Percentiles rank a stretch among this genome's conserved stretches.
Conservation (phyloP, 176 grass and related monocot species). For the Triticum turgidum region DNA sequence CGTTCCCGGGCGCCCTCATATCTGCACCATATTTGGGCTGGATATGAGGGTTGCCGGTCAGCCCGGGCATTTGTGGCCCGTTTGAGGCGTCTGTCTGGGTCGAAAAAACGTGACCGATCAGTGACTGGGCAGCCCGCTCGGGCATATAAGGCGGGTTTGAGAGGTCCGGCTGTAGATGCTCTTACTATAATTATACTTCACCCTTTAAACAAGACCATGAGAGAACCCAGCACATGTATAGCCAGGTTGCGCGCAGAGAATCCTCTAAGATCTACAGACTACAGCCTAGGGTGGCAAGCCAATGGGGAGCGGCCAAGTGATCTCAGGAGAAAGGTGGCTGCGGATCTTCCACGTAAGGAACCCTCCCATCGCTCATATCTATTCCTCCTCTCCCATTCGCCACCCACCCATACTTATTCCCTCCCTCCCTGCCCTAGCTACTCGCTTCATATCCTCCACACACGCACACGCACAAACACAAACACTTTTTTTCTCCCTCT, state of each 20-base stretch:
- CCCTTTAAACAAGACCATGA: background rate
- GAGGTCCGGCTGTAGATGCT: too few species aligned
- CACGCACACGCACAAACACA: background rate
- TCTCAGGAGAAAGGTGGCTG: slow-evolving; percentile 41
- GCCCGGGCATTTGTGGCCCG: too few species aligned
- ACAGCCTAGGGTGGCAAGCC: background rate
- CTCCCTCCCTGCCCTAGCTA: slow-evolving; percentile 32
- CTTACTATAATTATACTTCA: background rate
- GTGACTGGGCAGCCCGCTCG: too few species aligned
- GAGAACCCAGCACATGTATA: background rate
- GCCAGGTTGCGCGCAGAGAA: background rate
- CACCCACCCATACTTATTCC: slow-evolving; percentile 35
- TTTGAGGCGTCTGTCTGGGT: too few species aligned
- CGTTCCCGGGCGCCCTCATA: too few species aligned
- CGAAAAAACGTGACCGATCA: too few species aligned
- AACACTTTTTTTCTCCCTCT: background rate
- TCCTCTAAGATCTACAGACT: background rate
- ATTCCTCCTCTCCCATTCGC: slow-evolving; percentile 32
- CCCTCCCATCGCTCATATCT: slow-evolving; percentile 39
- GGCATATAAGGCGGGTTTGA: too few species aligned
- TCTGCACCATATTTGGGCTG: too few species aligned
- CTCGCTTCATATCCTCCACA: slow-evolving; percentile 51
- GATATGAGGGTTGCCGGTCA: too few species aligned
- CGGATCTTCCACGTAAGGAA: slow-evolving; percentile 53
- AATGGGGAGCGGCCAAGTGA: slow-evolving; percentile 31